phyloP scores from a whole-genome alignment of 148 eudicot species.

The Camellia japonica region DNA sequence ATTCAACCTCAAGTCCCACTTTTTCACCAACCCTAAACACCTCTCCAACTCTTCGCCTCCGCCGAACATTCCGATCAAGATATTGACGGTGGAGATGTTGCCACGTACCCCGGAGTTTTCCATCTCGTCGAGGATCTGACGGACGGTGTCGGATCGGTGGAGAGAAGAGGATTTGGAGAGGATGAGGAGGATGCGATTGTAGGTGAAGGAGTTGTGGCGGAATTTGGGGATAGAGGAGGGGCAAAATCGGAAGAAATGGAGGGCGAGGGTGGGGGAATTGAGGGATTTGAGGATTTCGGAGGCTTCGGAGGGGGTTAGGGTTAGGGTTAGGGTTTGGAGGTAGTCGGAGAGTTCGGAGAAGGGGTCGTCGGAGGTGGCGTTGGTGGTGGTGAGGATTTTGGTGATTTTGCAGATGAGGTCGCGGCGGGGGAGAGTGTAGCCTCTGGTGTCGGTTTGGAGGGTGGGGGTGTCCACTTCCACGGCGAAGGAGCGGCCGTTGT shows the following conservation, averaged over 20 bases:
- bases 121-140: conserved; percentile 51
- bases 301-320: conserved; percentile 68
- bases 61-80: conserved; percentile 58
- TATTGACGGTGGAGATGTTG: conserved; percentile 75
- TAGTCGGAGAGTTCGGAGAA: conserved; percentile 47
- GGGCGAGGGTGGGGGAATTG: conserved; percentile 47
- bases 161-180: conserved; percentile 43
- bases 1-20: conserved; percentile 77
- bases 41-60: conserved; percentile 42
- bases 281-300: conserved; percentile 74
- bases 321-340: conserved; percentile 40
- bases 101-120: conserved; percentile 49
- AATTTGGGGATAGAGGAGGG: conserved; percentile 52
- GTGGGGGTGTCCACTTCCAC: conserved; percentile 45
- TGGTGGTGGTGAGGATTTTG: conserved; percentile 44
- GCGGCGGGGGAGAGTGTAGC: conserved; percentile 82
- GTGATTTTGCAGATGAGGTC: conserved; percentile 66
- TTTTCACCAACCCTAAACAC: conserved; percentile 62
- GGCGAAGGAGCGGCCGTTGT: conserved; percentile 52
- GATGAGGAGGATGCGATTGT: conserved; percentile 61
- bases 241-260: conserved; percentile 68
- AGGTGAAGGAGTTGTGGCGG: conserved; percentile 68
- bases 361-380: conserved; percentile 37
- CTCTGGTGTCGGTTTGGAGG: conserved; percentile 54
- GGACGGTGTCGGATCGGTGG: conserved; percentile 29